Evolutionary conservation across 2,329 filamentous ascomycete genomes (phyloP), one percentile per base, ranked within the genome.

Genomic region (Xylariaceae sp.): DNA sequence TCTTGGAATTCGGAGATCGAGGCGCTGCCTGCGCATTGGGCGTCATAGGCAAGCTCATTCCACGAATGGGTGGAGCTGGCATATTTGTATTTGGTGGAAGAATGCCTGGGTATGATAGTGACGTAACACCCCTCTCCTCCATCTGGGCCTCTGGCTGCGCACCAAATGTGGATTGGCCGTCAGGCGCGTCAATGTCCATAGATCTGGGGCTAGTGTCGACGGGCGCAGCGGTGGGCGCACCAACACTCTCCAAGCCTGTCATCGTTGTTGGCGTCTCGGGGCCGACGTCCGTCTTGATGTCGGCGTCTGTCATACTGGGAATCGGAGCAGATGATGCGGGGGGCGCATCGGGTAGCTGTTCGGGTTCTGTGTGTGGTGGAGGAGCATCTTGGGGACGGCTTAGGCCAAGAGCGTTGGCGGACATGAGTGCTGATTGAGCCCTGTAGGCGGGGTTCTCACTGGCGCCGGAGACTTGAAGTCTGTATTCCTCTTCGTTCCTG

Each of bases 1-100:
- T 92, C 73, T 96, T 96, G 45, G 72, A 70, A 22, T 85, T 85
- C 0, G 87, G 85, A 6, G 90, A 89, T 60, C 83, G 81, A 42
- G 84, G 83, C 47, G 74, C 59, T 62, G 76, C 49, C 56, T 74
- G 66, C 62, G 75, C 57, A 61, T 66, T 70, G 30, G 71, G 69
- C 17, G 76, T 69, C 70, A 82, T 76, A 7, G 81, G 80, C 55
- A 82, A 75, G 59, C 75, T 84, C 72, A 82, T 77, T 27, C 75
- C 77, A 40, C 81, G 75, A 30, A 66, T 54, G 1, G 73, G 70
- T 5, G 75, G 71, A 35, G 75, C 73, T 36, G 71, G 61, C 60
- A 80, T 70, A 47, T 66, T 65, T 11, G 62, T 61, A 27, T 66
- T 67, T 2, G 71, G 66, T 41, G 76, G 71, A 17, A 80, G 65